Conservation (phyloP, 345 rosid species). For the Acer yangbiense region DNA sequence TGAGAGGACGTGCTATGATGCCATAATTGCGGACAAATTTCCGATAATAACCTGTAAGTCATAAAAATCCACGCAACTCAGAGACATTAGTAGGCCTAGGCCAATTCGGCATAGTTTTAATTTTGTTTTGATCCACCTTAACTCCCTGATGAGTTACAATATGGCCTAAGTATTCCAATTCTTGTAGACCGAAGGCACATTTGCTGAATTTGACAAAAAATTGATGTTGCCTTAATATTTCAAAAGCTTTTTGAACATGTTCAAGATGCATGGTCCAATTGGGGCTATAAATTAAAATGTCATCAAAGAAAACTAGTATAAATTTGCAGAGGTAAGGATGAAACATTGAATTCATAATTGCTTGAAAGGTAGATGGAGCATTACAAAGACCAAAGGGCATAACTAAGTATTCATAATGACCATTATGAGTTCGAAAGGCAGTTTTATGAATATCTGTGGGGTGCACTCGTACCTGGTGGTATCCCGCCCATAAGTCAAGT, state of each 20-base stretch:
- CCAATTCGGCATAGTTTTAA: background rate
- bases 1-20: background rate
- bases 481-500: background rate
- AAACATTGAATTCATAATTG: too few relatives aligned
- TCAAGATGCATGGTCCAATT: too few relatives aligned
- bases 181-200: too few relatives aligned
- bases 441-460: background rate
- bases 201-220: background rate
- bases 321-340: too few relatives aligned
- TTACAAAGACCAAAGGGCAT: background rate
- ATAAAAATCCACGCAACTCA: background rate
- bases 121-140: too few relatives aligned
- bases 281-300: too few relatives aligned
- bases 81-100: background rate
- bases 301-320: too few relatives aligned
- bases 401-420: background rate
- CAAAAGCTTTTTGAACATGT: too few relatives aligned
- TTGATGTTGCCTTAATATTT: too few relatives aligned
- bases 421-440: background rate
- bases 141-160: too few relatives aligned
- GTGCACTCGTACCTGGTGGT: background rate
- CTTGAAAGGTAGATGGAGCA: background rate
- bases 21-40: conserved; percentile 1
- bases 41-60: background rate
- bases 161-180: too few relatives aligned